phyloP scores from a whole-genome alignment of 768 basidiomycete genomes.

The Exsudoporus frostii region DNA sequence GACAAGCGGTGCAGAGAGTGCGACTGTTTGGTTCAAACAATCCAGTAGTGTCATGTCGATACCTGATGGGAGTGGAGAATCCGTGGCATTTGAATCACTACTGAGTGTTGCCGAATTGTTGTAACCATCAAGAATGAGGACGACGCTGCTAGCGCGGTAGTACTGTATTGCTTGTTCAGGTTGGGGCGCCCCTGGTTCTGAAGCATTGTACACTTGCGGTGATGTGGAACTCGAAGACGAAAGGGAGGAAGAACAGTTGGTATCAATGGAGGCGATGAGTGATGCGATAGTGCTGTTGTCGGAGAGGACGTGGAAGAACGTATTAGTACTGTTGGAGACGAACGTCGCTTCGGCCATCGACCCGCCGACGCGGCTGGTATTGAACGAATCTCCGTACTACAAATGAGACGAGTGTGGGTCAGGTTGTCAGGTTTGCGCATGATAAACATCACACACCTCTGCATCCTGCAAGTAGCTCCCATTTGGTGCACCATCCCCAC shows the following conservation, averaged over 20 bases:
- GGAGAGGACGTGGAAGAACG: conserved; percentile 45
- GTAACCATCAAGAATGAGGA: conserved; percentile 61
- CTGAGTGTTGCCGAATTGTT: conserved; percentile 56
- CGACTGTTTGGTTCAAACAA: conserved; percentile 66
- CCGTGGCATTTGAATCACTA: conserved; percentile 37
- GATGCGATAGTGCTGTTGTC: conserved; percentile 47
- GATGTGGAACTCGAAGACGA: conserved; percentile 32
- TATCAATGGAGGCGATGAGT: conserved; percentile 40
- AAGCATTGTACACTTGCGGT: conserved; percentile 31
- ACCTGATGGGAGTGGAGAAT: conserved; percentile 49
- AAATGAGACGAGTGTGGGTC: conserved; percentile 11
- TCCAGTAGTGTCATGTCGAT: conserved; percentile 48
- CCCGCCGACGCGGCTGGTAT: conserved; percentile 51
- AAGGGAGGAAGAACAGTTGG: conserved; percentile 43
- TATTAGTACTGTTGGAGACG: conserved; percentile 35
- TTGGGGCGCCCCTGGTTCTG: conserved; percentile 25
- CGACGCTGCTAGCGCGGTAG: conserved; percentile 63
- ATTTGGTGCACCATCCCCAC: conserved; percentile 23
- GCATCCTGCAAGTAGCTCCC: conserved; percentile 35
- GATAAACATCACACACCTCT: conserved; percentile 35
- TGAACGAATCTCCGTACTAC: conserved; percentile 46
- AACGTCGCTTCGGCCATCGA: conserved; percentile 38
- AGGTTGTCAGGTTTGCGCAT: neutral
- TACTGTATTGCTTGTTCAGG: conserved; percentile 65
- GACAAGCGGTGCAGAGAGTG: conserved; percentile 53